phyloP scores from a whole-genome alignment of 2,329 filamentous ascomycete genomes.

The Colletotrichum agaves region DNA sequence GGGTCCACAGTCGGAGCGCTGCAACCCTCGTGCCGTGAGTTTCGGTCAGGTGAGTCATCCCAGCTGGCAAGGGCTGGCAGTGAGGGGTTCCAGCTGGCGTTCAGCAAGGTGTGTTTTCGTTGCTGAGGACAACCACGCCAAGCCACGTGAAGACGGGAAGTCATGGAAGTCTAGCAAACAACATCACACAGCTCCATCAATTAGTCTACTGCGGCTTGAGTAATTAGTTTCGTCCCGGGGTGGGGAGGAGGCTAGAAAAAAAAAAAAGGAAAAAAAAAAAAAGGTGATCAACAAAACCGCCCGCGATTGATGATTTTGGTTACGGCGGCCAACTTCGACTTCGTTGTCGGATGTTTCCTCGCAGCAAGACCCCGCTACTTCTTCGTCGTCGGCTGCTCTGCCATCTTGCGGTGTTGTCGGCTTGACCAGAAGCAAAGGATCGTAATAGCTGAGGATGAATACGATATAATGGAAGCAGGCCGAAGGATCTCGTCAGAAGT shows the following conservation, averaged over 20 bases:
- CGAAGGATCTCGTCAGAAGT: not conserved
- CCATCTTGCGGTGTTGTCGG: not conserved
- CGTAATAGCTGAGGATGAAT: too few relatives aligned
- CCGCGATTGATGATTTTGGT: not conserved
- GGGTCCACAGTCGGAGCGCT: constrained; percentile 26
- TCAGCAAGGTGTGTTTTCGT: not conserved
- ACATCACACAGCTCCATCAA: constrained; percentile 5
- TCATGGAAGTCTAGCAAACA: constrained; percentile 14
- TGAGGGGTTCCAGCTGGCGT: not conserved
- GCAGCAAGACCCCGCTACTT: not conserved
- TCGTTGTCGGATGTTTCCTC: not conserved
- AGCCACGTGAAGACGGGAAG: not conserved
- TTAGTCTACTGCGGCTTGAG: not conserved
- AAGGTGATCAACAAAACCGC: constrained; percentile 13
- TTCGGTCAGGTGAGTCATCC: constrained; percentile 12
- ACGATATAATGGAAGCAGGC: too few relatives aligned
- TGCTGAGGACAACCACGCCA: not conserved
- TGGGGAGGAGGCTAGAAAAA: too few relatives aligned
- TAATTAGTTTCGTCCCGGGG: not conserved
- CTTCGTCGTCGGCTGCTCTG: not conserved
- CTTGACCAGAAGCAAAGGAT: too few relatives aligned
- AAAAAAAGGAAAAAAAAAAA: too few relatives aligned
- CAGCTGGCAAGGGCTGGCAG: too few relatives aligned
- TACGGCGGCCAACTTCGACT: not conserved
- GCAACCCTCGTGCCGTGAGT: constrained; percentile 24